These are phyloP conservation scores for Fusarium nodosum DNA, from an alignment of 2,329 filamentous ascomycete genomes.

Conservation along the genomic window DNA sequence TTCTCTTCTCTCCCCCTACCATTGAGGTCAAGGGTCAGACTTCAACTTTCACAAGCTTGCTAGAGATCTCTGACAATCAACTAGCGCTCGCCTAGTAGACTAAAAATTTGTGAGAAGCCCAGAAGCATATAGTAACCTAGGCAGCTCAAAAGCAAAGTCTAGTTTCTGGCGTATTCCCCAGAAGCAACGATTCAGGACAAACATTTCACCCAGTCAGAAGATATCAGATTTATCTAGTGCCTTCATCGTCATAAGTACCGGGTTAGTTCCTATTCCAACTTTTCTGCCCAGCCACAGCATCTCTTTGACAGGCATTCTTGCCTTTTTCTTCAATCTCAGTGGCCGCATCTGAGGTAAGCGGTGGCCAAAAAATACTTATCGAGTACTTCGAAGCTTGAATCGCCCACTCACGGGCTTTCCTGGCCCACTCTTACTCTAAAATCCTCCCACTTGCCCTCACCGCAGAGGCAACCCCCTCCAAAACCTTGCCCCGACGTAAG, in stretches of 20 bases:
- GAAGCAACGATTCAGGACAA: slow-evolving; percentile 35
- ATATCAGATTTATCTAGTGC: slow-evolving; percentile 19
- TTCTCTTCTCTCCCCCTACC: slow-evolving; percentile 9
- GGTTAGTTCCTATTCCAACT: slow-evolving; percentile 27
- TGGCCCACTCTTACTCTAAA: slow-evolving; percentile 46
- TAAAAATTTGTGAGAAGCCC: slow-evolving; percentile 6
- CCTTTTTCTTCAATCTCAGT: slow-evolving; percentile 37
- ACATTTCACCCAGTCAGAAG: slow-evolving; percentile 27
- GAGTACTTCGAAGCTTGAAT: slow-evolving; percentile 34
- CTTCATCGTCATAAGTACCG: slow-evolving; percentile 38
- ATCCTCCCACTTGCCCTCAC: slow-evolving; percentile 44
- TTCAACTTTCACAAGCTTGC: slow-evolving; percentile 26
- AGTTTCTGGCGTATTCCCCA: slow-evolving; percentile 23
- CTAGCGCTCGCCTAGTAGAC: slow-evolving; percentile 13
- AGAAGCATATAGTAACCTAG: neutral
- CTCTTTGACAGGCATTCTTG: slow-evolving; percentile 26
- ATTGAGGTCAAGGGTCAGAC: neutral
- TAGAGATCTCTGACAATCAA: slow-evolving; percentile 7
- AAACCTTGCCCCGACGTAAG: slow-evolving; percentile 47
- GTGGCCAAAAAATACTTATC: slow-evolving; percentile 49
- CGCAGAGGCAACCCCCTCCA: slow-evolving; percentile 46
- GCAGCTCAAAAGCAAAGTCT: slow-evolving; percentile 3
- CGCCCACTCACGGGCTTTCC: slow-evolving; percentile 49
- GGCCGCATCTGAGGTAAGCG: slow-evolving; percentile 32
- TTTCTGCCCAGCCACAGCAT: slow-evolving; percentile 44